phyloP scores from a whole-genome alignment of 129 eudicot genomes.

The Arctium minus region DNA sequence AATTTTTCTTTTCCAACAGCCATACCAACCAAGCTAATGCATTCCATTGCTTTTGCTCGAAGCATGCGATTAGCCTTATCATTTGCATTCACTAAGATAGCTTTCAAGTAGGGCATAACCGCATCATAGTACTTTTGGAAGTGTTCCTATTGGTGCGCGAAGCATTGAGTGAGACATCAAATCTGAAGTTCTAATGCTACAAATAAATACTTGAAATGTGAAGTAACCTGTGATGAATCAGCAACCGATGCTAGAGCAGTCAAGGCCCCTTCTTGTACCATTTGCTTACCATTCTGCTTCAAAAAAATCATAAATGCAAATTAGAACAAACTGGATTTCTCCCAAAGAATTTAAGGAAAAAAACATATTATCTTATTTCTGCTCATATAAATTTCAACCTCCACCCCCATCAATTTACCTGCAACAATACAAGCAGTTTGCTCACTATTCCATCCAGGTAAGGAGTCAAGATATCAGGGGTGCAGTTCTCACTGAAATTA shows the following conservation, averaged over 20 bases:
- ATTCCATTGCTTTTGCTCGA: slow-evolving; percentile 99
- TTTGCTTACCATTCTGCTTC: slow-evolving; percentile 86
- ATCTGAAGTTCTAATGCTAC: background rate
- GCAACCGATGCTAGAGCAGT: slow-evolving; percentile 99
- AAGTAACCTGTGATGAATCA: slow-evolving; percentile 90
- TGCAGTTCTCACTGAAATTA: slow-evolving; percentile 95
- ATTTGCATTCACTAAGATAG: slow-evolving; percentile 83
- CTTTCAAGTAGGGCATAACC: slow-evolving; percentile 97
- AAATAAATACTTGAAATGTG: background rate
- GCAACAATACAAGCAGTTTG: slow-evolving; percentile 85
- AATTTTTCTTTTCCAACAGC: slow-evolving; percentile 99
- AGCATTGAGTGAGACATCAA: slow-evolving; percentile 9
- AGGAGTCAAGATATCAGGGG: slow-evolving; percentile 93
- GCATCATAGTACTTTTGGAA: slow-evolving; percentile 98
- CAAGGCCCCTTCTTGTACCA: slow-evolving; percentile 99
- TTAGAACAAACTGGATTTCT: background rate
- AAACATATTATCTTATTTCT: background rate
- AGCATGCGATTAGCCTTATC: slow-evolving; percentile 99
- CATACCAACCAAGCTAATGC: slow-evolving; percentile 99
- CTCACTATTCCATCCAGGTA: slow-evolving; percentile 91
- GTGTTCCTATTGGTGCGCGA: slow-evolving; percentile 65
- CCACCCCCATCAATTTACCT: slow-evolving; percentile 43
- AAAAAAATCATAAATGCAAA: slow-evolving; percentile 1
- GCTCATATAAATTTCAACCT: background rate
- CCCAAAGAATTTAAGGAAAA: background rate